These are phyloP conservation scores for Actinomortierella ambigua DNA, from an alignment of 371 early-diverging fungal genomes.

Conservation along the genomic window DNA sequence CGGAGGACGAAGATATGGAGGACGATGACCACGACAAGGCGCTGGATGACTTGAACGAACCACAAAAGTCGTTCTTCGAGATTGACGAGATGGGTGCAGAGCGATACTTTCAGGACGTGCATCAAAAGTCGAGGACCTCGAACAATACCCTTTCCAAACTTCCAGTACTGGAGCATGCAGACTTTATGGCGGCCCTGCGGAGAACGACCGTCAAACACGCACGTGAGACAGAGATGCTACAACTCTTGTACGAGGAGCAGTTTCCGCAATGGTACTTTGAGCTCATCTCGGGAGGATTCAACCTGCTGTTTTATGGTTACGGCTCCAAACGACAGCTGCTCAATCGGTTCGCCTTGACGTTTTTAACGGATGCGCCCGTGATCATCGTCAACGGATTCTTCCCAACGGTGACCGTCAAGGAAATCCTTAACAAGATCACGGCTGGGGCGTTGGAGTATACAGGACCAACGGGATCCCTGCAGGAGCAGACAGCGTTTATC, in stretches of 20 bases:
- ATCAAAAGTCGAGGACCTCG: conserved; percentile 70
- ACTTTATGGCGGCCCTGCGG: conserved; percentile 59
- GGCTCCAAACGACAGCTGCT: conserved; percentile 87
- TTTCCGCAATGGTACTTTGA: conserved; percentile 90
- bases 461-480: conserved; percentile 53
- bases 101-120: conserved; percentile 75
- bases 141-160: conserved; percentile 84
- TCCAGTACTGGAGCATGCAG: conserved; percentile 67
- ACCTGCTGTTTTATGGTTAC: conserved; percentile 86
- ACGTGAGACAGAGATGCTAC: conserved; percentile 58
- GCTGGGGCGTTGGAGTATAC: conserved; percentile 52
- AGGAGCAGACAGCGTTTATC: conserved; percentile 70
- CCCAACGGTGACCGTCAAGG: conserved; percentile 76
- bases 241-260: conserved; percentile 58
- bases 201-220: conserved; percentile 62
- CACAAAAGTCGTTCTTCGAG: conserved; percentile 38
- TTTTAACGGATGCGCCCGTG: conserved; percentile 66
- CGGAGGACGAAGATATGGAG: conserved; percentile 28
- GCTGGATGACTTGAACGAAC: conserved; percentile 40
- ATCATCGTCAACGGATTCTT: conserved; percentile 87
- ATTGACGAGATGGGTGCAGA: conserved; percentile 62
- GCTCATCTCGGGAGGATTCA: conserved; percentile 74
- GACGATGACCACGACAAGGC: conserved; percentile 24
- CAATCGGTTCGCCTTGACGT: conserved; percentile 66
- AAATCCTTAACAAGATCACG: conserved; percentile 67